Percentiles rank a stretch among this genome's conserved stretches.
These are phyloP conservation scores for Tricholoma hemisulphureum DNA, from an alignment of 768 basidiomycete species.

Conservation along the genomic window DNA sequence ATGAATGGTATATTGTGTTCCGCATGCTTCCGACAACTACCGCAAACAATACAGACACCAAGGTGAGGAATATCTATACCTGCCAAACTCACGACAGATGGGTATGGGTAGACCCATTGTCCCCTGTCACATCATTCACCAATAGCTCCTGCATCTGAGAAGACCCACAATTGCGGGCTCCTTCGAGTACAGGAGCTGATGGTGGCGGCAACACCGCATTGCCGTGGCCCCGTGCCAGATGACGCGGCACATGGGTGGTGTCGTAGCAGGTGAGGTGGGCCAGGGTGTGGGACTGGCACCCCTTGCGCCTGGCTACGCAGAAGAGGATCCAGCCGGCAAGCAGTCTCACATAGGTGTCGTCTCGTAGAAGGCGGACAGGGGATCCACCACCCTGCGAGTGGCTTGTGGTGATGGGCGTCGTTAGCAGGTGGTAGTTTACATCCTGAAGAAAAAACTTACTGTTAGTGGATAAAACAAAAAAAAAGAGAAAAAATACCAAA, in stretches of 20 bases:
- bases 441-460: not conserved
- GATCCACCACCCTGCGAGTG: not conserved
- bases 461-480: too few species aligned
- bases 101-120: not conserved
- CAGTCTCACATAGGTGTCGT: too few species aligned
- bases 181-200: too few species aligned
- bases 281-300: too few species aligned
- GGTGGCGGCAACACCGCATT: not conserved
- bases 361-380: too few species aligned
- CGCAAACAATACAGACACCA: too few species aligned
- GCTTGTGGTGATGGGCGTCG: not conserved
- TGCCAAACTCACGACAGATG: not conserved
- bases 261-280: not conserved
- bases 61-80: not conserved
- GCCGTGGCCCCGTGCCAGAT: not conserved
- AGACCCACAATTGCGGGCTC: too few species aligned
- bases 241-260: not conserved
- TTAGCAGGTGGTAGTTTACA: not conserved
- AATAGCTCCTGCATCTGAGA: too few species aligned
- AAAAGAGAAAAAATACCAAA: not conserved
- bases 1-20: too few species aligned
- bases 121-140: not conserved
- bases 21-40: too few species aligned
- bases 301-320: not conserved
- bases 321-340: not conserved